Conservation (phyloP, 1,284 basidiomycete genomes). For the Cutaneotrichosporon curvatum region DNA sequence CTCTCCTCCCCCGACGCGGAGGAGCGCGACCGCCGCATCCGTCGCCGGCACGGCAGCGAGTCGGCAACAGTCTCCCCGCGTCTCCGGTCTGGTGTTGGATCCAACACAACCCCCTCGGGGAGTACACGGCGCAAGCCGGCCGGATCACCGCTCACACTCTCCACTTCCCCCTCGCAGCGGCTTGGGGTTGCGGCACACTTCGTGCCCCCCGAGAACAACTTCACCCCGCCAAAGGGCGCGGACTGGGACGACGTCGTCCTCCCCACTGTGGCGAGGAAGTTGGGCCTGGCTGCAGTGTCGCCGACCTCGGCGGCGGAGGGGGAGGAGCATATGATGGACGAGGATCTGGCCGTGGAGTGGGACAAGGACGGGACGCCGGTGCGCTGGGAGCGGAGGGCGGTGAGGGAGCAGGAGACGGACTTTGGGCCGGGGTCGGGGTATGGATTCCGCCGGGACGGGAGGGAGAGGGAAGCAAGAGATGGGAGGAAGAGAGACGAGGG, state of each 20-base stretch:
- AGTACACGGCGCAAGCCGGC: too few species aligned
- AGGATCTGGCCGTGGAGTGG: conserved; percentile 43
- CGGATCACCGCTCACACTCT: neutral
- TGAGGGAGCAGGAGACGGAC: conserved; percentile 1
- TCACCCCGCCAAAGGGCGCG: conserved; percentile 42
- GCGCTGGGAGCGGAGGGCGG: conserved; percentile 30
- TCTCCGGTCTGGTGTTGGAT: too few species aligned
- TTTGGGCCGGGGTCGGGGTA: conserved; percentile 4
- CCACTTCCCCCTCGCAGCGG: neutral
- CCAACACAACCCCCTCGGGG: too few species aligned
- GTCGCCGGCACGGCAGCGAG: too few species aligned
- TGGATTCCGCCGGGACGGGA: too few species aligned
- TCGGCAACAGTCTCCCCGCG: too few species aligned
- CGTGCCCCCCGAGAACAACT: conserved; percentile 35
- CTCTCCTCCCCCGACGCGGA: too few species aligned
- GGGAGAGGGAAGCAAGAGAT: too few species aligned
- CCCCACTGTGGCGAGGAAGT: conserved; percentile 72
- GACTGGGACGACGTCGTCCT: conserved; percentile 53
- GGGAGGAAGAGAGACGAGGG: too few species aligned
- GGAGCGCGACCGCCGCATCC: too few species aligned
- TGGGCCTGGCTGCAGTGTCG: conserved; percentile 49
- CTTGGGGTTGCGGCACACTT: conserved; percentile 37
- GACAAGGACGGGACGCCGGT: conserved; percentile 39
- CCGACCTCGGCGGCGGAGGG: neutral
- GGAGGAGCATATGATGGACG: conserved; percentile 11